Evolutionary conservation across 2,329 filamentous ascomycete genomes (phyloP).

Genomic region (Mariannaea elegans): DNA sequence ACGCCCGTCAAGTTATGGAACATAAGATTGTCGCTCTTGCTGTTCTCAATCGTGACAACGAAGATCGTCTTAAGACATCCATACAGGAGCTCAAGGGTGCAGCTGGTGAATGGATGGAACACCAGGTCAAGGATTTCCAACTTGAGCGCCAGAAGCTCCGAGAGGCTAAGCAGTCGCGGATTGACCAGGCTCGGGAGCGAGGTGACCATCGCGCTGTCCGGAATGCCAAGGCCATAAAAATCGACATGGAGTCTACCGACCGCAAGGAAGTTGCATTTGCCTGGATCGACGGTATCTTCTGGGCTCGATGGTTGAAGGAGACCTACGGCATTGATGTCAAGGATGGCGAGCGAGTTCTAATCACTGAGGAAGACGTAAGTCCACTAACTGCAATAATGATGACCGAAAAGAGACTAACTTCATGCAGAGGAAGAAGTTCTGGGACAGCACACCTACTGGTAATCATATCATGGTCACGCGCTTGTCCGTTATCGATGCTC

Average conservation of each 20-base stretch:
- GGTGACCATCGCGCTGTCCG: conserved; percentile 88
- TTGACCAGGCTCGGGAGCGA: conserved; percentile 95
- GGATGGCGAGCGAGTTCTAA: conserved; percentile 90
- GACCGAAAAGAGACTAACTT: conserved; percentile 44
- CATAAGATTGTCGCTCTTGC: conserved; percentile 94
- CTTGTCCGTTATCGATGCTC: conserved; percentile 89
- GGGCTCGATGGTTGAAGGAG: conserved; percentile 96
- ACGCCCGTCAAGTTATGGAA: conserved; percentile 94
- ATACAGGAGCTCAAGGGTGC: conserved; percentile 95
- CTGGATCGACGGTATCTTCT: conserved; percentile 97
- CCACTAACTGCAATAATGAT: conserved; percentile 27
- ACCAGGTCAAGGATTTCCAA: conserved; percentile 90
- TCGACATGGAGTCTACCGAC: conserved; percentile 88
- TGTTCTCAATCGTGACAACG: conserved; percentile 81
- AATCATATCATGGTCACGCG: conserved; percentile 90
- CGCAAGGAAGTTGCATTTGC: conserved; percentile 93
- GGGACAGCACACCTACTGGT: conserved; percentile 90
- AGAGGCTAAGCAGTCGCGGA: conserved; percentile 92
- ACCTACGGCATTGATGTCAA: conserved; percentile 92
- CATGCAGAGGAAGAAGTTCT: conserved; percentile 85
- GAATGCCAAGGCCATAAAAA: conserved; percentile 87
- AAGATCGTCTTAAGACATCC: conserved; percentile 79
- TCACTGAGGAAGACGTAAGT: conserved; percentile 96
- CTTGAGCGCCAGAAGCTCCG: conserved; percentile 92
- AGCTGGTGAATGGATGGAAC: conserved; percentile 97